A percentile compares a stretch with the other conserved stretches of the same genome.
phyloP scores from a whole-genome alignment of 2,329 filamentous ascomycete species.

The Cladosporium sp. region DNA sequence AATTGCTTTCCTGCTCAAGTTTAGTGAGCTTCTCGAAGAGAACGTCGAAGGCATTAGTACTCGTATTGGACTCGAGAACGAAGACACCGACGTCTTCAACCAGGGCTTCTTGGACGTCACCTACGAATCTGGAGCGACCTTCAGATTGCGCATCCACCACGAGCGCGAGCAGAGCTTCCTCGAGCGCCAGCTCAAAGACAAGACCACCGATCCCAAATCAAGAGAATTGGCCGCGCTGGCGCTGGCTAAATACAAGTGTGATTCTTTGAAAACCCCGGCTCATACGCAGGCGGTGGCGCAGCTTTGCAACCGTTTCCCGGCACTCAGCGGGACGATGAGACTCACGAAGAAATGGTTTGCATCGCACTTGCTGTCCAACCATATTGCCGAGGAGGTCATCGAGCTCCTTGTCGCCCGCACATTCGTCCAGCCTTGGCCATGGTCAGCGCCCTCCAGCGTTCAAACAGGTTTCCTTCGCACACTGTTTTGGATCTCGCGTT shows the following conservation, averaged over 20 bases:
- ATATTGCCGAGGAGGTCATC: constrained; percentile 73
- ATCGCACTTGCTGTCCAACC: constrained; percentile 68
- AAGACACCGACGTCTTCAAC: constrained; percentile 62
- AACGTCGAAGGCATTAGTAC: constrained; percentile 56
- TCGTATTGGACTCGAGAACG: constrained; percentile 75
- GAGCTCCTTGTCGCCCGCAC: constrained; percentile 73
- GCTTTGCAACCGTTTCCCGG: constrained; percentile 70
- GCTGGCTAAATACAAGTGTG: constrained; percentile 63
- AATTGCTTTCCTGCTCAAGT: constrained; percentile 72
- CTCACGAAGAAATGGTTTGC: constrained; percentile 87
- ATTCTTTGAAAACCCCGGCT: constrained; percentile 65
- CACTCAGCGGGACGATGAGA: constrained; percentile 75
- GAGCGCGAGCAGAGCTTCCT: constrained; percentile 79
- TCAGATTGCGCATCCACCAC: constrained; percentile 81
- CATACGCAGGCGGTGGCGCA: constrained; percentile 77
- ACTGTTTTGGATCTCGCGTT: constrained; percentile 70
- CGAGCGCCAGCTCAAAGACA: constrained; percentile 71
- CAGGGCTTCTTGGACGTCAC: constrained; percentile 75
- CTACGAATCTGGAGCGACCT: constrained; percentile 64
- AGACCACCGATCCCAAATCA: constrained; percentile 55
- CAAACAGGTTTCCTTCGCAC: constrained; percentile 77
- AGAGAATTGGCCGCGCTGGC: constrained; percentile 65
- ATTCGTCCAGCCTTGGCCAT: constrained; percentile 78
- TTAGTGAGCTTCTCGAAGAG: constrained; percentile 65
- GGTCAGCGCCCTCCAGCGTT: constrained; percentile 67